Evolutionary conservation across 148 eudicot species (phyloP), one percentile per base, ranked within the genome.

Genomic region (Cornus florida): DNA sequence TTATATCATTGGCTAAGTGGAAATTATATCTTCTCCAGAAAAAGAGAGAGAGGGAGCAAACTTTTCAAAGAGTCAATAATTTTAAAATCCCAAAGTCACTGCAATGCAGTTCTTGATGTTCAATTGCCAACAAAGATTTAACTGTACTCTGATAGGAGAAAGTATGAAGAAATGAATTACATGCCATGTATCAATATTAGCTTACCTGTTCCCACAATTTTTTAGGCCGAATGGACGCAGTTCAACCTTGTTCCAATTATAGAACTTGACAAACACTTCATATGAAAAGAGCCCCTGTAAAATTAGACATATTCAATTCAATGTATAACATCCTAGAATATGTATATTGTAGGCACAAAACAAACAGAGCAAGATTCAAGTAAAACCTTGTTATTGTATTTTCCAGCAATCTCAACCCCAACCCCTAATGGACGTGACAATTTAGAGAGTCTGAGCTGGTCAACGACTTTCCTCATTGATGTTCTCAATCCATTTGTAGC

Each of bases 161-260:
- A 17, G 23, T 62, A 20, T 17, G 66, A 17, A 62, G 23, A 17
- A 7, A 20, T 20, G 23, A 62, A 20, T 62, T 62, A 19, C 23
- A n/a, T 62, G 66, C 23, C 9, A n/a, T 62, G 20, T 62, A 62
- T 53, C 59, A 53, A 12, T 53, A 62, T 4, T n/a, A 19, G n/a
- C 20, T 62, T 85, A 92, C 98, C 98, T 94, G 87, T 94, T 94
- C 70, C 98, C 98, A 82, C 91, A 89, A 85, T 94, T 94, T 77
- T 76, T 75, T 39, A 94, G 90, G 71, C 98, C 98, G 69, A 82
- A 72, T 28, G 98, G 98, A 53, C 78, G 88, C 66, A 94, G 76
- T 69, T 92, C 97, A 85, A 91, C 82, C 88, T 86, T 87, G 79
- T 91, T 91, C 97, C 95, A 94, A 68, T 86, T 85, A 77, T 92